Conservation (phyloP, 768 basidiomycete species). For the Thelephora ganbajun region DNA sequence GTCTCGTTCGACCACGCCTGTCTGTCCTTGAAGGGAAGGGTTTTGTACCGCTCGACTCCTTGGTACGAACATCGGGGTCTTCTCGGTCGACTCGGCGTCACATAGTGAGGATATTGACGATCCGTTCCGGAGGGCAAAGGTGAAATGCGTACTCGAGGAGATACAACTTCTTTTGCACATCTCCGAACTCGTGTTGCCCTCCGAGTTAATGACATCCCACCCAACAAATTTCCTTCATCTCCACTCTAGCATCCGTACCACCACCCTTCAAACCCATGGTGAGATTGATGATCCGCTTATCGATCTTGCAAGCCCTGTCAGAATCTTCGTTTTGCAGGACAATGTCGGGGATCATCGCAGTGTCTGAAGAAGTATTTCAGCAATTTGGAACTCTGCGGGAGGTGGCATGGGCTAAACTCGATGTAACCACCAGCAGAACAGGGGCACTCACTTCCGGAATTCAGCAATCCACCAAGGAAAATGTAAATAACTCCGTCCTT, state of each 20-base stretch:
- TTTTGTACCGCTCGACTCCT: slow-evolving; percentile 14
- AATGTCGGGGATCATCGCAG: slow-evolving; percentile 83
- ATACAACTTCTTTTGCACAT: slow-evolving; percentile 49
- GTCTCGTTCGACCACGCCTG: slow-evolving; percentile 1
- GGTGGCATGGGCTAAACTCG: slow-evolving; percentile 5
- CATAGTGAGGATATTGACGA: slow-evolving; percentile 60
- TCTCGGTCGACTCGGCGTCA: slow-evolving; percentile 71
- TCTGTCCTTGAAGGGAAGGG: slow-evolving; percentile 8
- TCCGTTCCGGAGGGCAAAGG: slow-evolving; percentile 70
- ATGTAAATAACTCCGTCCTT: slow-evolving; percentile 63
- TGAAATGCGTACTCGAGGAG: slow-evolving; percentile 74
- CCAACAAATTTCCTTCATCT: slow-evolving; percentile 80
- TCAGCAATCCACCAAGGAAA: slow-evolving; percentile 77
- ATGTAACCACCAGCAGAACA: background rate
- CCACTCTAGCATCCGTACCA: slow-evolving; percentile 26
- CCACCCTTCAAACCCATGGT: slow-evolving; percentile 35
- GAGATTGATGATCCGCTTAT: slow-evolving; percentile 53
- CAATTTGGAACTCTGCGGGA: slow-evolving; percentile 47
- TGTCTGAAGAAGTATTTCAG: slow-evolving; percentile 44
- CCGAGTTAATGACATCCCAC: slow-evolving; percentile 81
- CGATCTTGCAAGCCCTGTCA: slow-evolving; percentile 52
- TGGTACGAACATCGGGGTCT: slow-evolving; percentile 37
- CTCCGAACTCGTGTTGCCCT: slow-evolving; percentile 61
- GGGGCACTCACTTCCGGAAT: slow-evolving; percentile 66
- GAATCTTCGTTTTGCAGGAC: slow-evolving; percentile 80